Base-by-base conservation (phyloP, 2,329 filamentous ascomycete species). In the Exserohilum turcica region DNA sequence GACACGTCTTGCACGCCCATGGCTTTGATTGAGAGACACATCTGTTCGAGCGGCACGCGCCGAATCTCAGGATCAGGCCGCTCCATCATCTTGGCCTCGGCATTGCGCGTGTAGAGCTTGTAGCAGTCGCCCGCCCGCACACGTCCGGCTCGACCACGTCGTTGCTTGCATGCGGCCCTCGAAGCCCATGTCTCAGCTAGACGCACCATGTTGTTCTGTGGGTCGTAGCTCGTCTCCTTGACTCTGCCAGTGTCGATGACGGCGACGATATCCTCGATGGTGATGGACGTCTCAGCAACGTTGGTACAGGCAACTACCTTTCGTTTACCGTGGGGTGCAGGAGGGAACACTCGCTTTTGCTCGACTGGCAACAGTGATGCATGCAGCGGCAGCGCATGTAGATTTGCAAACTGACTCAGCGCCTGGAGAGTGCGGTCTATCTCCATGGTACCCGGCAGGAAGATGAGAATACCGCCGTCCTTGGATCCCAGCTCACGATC, bases 261-360 rank as follows among this genome's bases (percentile, higher is more conserved):
- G 2, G 91, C 93, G 2, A 97, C 90, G 47, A 99, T 90, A 70
- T 99, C 94, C 70, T 97, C 92, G 55, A 99, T 99, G 0, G 94
- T 99, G 72, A 99, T 97, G 2, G 94, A 97, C 0, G 94, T 99
- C 74, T 99, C 94, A 2, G 94, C 94, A 2, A 99, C 93, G 67
- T 99, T 99, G 38, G 94, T 99, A 1, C 94, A 91, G 6, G 93
- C 90, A 29, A 99, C 90, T 10, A 99, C 85, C 76, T 99, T 99
- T 31, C 94, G 84, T 75, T 91, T 92, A 0, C 92, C 92, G 2
- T 78, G 73, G 0, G 93, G 92, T 4, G 94, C 78, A 12, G 82
- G 81, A 24, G 85, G 82, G 71, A 99, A 99, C 0, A 99, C 94
- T 19, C 86, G 84, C 56, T 90, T 88, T 74, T 99, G 94, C 65